Base-by-base conservation (phyloP, 169 alveolate genomes). In the Plasmodium yoelii region DNA sequence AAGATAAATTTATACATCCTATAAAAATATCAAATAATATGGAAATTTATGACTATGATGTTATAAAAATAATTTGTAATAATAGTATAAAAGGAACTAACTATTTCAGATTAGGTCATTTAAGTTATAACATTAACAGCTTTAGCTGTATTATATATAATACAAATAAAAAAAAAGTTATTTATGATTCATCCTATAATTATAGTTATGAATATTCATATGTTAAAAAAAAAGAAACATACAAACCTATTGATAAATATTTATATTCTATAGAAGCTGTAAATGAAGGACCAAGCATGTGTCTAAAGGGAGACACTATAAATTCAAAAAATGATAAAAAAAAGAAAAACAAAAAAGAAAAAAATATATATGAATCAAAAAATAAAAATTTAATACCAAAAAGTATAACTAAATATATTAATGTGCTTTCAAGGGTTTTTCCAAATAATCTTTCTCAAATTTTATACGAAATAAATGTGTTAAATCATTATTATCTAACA, bases 81-180 rank as follows among this genome's bases (percentile, higher is more conserved):
- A 51, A 84, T 44, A 84, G 70, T 24, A 51, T 84, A n/a, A 84
- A 68, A 51, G 87, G 87, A 44, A 53, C 87, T 51, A 68, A 55
- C 1, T 84, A 22, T 69, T 67, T 84, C 10, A 84, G 64, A 49
- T 53, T 84, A 24, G 84, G 87, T n/a, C 77, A 68, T 19, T 24
- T 70, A 18, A 84, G 51, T 24, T 84, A 84, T 53, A 69, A 69
- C 56, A 84, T 84, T 5, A 84, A 84, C 42, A 84, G 87, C 22
- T 84, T 70, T 47, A 84, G 87, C 9, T 84, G 91, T 61, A 84
- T 84, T 49, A 71, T 84, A 61, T 84, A 84, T 57, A 47, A 84
- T 42, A 69, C 69, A 49, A 18, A 59, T 42, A 61, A 84, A 51
- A 84, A 84, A 28, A 84, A 84, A 84, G 34, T 84, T 9, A 84